These are phyloP conservation scores for Thymus quinquecostatus DNA, from an alignment of 257 asterid species.

Conservation along the genomic window DNA sequence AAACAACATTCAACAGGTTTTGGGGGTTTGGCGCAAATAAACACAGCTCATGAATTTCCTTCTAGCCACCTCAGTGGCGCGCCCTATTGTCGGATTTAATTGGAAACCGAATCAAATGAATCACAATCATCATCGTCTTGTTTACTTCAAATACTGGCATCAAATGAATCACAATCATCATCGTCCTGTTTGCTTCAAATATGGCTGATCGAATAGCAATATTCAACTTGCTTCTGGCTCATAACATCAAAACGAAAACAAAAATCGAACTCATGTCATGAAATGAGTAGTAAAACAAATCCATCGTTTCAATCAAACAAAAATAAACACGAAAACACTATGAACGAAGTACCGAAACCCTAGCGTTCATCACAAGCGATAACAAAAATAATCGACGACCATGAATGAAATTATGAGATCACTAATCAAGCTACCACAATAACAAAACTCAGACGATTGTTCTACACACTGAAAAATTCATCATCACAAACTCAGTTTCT, in stretches of 20 bases:
- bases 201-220: slow-evolving; percentile 6
- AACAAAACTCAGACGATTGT: slow-evolving; percentile 12
- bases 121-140: not conserved
- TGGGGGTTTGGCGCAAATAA: not conserved
- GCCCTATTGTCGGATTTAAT: not conserved
- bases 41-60: not conserved
- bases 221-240: not conserved
- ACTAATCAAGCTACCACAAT: slow-evolving; percentile 7
- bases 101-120: not conserved
- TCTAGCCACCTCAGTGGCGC: not conserved
- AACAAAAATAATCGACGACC: slow-evolving; percentile 14
- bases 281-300: not conserved
- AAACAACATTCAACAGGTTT: slow-evolving; percentile 2
- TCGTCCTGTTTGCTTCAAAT: not conserved
- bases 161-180: not conserved
- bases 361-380: slow-evolving; percentile 14
- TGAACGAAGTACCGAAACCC: slow-evolving; percentile 10
- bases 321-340: not conserved
- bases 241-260: not conserved
- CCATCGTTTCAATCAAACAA: not conserved
- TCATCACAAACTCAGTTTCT: not conserved
- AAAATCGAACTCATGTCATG: not conserved
- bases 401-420: slow-evolving; percentile 17
- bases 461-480: not conserved
- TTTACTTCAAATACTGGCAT: not conserved